phyloP scores from a whole-genome alignment of 1,139 yeast genomes.

The Blastobotrys persicus region DNA sequence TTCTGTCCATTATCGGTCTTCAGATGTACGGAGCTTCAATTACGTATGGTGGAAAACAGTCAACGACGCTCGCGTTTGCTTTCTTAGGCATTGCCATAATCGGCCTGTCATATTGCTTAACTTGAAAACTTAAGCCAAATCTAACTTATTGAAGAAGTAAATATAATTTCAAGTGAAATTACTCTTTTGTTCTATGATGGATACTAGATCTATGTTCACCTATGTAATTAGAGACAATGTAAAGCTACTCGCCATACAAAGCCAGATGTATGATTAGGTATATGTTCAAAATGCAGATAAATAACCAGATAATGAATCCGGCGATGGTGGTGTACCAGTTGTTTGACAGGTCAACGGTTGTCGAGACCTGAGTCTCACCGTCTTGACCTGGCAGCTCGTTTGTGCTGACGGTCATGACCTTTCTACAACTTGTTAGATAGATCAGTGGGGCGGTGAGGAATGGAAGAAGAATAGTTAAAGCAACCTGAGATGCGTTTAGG shows the following conservation, averaged over 20 bases:
- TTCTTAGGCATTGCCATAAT: slow-evolving; percentile 35
- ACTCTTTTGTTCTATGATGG: not conserved
- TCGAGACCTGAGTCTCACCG: not conserved
- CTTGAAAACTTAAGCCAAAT: not conserved
- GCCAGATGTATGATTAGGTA: slow-evolving; percentile 70
- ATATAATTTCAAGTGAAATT: too few species aligned
- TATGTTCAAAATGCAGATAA: slow-evolving; percentile 60
- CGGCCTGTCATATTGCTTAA: slow-evolving; percentile 25
- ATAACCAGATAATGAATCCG: slow-evolving; percentile 57
- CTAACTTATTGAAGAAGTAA: not conserved
- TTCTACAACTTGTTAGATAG: slow-evolving; percentile 64
- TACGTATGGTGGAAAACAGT: slow-evolving; percentile 57
- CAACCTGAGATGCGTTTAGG: slow-evolving; percentile 73
- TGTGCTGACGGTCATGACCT: slow-evolving; percentile 53
- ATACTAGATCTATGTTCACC: not conserved
- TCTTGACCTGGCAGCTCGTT: not conserved
- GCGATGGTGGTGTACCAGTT: slow-evolving; percentile 53
- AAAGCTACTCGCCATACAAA: slow-evolving; percentile 39
- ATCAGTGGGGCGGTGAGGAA: slow-evolving; percentile 75
- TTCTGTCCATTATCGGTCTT: slow-evolving; percentile 71
- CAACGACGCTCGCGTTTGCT: slow-evolving; percentile 31
- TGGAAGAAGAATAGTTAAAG: slow-evolving; percentile 68
- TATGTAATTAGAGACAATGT: too few species aligned
- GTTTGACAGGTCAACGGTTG: slow-evolving; percentile 51
- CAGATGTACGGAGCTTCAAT: slow-evolving; percentile 84